phyloP scores from a whole-genome alignment of 2,329 filamentous ascomycete species.

The Knufia fluminis region DNA sequence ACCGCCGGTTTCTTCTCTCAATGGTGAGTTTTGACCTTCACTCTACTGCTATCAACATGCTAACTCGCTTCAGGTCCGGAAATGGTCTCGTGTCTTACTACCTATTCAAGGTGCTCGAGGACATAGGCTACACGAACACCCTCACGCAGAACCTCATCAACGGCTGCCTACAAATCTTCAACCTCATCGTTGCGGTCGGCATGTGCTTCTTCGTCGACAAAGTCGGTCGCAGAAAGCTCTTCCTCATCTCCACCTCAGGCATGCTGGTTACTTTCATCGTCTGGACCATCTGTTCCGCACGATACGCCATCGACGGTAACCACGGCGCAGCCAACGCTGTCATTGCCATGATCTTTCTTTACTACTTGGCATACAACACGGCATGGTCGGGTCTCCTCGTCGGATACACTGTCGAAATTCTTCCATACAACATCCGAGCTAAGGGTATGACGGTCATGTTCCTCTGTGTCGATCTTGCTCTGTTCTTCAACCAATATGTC shows the following conservation, averaged over 20 bases:
- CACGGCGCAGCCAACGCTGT: constrained; percentile 29
- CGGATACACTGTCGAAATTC: constrained; percentile 39
- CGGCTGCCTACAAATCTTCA: constrained; percentile 33
- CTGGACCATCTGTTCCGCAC: constrained; percentile 33
- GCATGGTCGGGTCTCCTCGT: constrained; percentile 31
- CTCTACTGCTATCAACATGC: not conserved
- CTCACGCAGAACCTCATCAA: constrained; percentile 36
- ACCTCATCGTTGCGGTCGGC: constrained; percentile 29
- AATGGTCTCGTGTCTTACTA: constrained; percentile 39
- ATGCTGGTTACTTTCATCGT: constrained; percentile 39
- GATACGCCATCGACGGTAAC: constrained; percentile 27
- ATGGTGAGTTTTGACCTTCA: constrained; percentile 27
- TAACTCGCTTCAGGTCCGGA: constrained; percentile 32
- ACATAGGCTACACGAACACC: constrained; percentile 30
- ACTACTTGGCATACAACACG: constrained; percentile 34
- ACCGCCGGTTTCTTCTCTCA: constrained; percentile 49
- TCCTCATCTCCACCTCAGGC: constrained; percentile 33
- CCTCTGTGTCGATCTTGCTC: constrained; percentile 26
- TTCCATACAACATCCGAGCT: constrained; percentile 41
- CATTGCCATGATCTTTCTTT: constrained; percentile 37
- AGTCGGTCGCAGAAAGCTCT: constrained; percentile 36
- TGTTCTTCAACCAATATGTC: constrained; percentile 31
- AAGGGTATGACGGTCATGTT: constrained; percentile 37
- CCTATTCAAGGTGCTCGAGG: constrained; percentile 29
- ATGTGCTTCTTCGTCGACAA: constrained; percentile 35